phyloP scores from a whole-genome alignment of 768 basidiomycete species.

The Tylopilus felleus region DNA sequence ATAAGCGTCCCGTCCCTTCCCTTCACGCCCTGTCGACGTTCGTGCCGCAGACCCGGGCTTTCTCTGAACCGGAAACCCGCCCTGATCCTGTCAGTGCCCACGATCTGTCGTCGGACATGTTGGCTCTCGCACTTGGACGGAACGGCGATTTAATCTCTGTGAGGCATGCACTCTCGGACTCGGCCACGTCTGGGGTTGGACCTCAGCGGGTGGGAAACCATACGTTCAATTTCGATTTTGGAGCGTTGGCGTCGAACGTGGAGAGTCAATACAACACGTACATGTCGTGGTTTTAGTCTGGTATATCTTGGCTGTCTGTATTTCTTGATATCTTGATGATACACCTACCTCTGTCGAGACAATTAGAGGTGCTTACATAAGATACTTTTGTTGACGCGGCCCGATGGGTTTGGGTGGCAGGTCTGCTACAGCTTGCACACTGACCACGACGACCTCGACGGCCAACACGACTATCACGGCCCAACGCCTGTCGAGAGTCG shows the following conservation, averaged over 20 bases:
- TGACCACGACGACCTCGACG: constrained; percentile 22
- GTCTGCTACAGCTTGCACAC: constrained; percentile 7
- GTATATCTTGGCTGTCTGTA: constrained; percentile 12
- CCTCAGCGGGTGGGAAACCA: constrained; percentile 47
- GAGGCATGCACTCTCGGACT: constrained; percentile 19
- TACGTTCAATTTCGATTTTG: constrained; percentile 60
- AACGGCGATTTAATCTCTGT: constrained; percentile 25
- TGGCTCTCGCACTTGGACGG: constrained; percentile 30
- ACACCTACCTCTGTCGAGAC: not conserved
- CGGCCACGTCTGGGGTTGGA: constrained; percentile 20
- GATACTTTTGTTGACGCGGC: constrained; percentile 18
- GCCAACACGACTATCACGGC: not conserved
- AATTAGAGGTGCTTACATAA: constrained; percentile 26
- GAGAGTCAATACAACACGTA: constrained; percentile 55
- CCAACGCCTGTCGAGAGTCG: constrained; percentile 2
- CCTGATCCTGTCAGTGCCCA: constrained; percentile 19
- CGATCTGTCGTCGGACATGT: constrained; percentile 33
- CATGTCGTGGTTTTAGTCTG: constrained; percentile 63
- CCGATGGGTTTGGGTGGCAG: constrained; percentile 13
- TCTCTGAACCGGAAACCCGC: constrained; percentile 18
- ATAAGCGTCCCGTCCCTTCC: constrained; percentile 16
- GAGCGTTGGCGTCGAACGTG: constrained; percentile 51
- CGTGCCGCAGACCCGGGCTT: constrained; percentile 12
- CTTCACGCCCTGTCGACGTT: constrained; percentile 26
- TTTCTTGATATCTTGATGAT: constrained; percentile 22